Conservation (phyloP, 306 rosid species). For the Vigna mungo region DNA sequence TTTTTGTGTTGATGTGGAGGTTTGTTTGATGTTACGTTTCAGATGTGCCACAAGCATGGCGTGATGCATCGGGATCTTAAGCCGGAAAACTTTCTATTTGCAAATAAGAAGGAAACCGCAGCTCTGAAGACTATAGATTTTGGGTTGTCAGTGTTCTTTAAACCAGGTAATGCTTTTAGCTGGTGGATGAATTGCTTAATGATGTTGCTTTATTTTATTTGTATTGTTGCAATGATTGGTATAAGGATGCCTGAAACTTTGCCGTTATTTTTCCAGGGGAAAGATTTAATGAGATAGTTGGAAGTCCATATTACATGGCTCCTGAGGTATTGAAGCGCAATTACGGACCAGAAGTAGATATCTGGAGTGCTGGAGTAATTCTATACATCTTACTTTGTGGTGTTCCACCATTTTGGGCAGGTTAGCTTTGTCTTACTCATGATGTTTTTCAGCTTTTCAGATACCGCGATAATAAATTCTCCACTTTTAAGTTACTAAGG, state of each 20-base stretch:
- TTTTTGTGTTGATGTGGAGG: constrained; percentile 9
- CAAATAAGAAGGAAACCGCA: constrained; percentile 86
- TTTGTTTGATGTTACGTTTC: constrained; percentile 42
- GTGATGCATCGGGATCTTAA: constrained; percentile 97
- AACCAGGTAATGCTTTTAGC: constrained; percentile 70
- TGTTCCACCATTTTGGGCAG: constrained; percentile 99
- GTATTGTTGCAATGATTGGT: constrained; percentile 5
- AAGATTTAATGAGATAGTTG: constrained; percentile 86
- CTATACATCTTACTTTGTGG: constrained; percentile 96
- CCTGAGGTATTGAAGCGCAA: constrained; percentile 90
- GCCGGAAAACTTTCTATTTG: constrained; percentile 97
- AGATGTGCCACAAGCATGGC: constrained; percentile 94
- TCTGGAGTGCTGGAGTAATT: constrained; percentile 99
- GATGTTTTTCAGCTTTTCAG: constrained; percentile 19
- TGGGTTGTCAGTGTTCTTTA: constrained; percentile 91
- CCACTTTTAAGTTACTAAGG: constrained; percentile 7
- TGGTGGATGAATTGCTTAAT: not conserved
- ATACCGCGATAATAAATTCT: constrained; percentile 7
- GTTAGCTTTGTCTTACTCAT: constrained; percentile 56
- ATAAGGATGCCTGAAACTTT: constrained; percentile 37
- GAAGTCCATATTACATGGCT: constrained; percentile 99
- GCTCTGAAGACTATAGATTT: constrained; percentile 90
- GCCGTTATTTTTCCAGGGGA: constrained; percentile 61
- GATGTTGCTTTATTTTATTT: constrained; percentile 25
- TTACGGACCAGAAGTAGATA: constrained; percentile 94